Evolutionary conservation across 768 basidiomycete species (phyloP).

Genomic region (Kwoniella europaea): DNA sequence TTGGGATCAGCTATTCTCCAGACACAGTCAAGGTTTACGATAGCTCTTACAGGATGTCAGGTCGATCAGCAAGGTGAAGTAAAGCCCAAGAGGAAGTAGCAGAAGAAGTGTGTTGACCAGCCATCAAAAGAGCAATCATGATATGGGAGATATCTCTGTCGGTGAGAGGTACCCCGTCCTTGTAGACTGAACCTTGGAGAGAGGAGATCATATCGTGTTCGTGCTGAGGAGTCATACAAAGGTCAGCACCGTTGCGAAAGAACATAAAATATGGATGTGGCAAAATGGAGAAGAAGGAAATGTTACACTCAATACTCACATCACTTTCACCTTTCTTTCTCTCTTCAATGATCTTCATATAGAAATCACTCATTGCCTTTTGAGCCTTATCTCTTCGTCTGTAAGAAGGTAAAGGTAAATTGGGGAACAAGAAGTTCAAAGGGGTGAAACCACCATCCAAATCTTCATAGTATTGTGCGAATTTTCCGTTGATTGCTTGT

Average conservation of each 20-base stretch:
- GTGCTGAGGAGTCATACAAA: constrained; percentile 60
- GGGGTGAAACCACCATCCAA: constrained; percentile 97
- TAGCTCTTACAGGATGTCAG: constrained; percentile 71
- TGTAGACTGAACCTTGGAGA: constrained; percentile 80
- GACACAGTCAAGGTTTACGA: neutral
- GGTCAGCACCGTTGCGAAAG: too few relatives aligned
- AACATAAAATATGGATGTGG: too few relatives aligned
- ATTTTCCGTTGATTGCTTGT: constrained; percentile 73
- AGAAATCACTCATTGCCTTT: constrained; percentile 90
- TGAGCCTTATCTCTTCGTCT: constrained; percentile 86
- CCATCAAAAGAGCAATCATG: constrained; percentile 98
- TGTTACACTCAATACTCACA: constrained; percentile 55
- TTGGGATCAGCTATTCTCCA: neutral
- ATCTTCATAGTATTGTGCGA: constrained; percentile 82
- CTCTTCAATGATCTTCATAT: constrained; percentile 79
- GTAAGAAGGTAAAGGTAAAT: constrained; percentile 88
- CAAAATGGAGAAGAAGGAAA: too few relatives aligned
- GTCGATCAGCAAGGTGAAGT: constrained; percentile 79
- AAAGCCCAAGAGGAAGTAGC: constrained; percentile 88
- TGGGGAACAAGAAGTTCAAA: constrained; percentile 92
- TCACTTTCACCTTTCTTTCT: constrained; percentile 63
- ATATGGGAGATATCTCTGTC: constrained; percentile 97
- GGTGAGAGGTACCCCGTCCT: constrained; percentile 72
- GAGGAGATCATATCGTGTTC: constrained; percentile 93
- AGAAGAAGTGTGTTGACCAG: constrained; percentile 97